Conservation (phyloP, 805 yeast species). For the Jamesozyma piceae region DNA sequence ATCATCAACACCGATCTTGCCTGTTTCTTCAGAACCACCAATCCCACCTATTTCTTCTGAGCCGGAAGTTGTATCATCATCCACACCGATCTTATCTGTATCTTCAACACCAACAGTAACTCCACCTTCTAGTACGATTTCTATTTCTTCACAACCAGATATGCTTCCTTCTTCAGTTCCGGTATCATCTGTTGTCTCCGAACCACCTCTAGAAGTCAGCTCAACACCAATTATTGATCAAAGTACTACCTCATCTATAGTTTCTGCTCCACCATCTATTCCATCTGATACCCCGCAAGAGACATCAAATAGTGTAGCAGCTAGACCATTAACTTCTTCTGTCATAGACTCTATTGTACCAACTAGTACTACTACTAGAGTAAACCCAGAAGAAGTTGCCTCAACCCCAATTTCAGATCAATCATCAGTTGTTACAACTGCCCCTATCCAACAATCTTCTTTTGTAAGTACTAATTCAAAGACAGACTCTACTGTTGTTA, state of each 20-base stretch:
- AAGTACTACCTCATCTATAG: background rate
- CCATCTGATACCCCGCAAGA: background rate
- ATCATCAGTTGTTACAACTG: background rate
- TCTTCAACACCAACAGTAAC: background rate
- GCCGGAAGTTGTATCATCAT: background rate
- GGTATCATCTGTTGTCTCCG: background rate
- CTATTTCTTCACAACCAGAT: background rate
- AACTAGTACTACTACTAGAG: background rate
- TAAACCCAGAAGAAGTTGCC: background rate
- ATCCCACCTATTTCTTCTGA: background rate
- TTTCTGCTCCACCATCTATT: background rate
- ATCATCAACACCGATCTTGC: background rate
- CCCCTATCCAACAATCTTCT: background rate
- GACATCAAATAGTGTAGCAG: background rate
- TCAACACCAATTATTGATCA: background rate
- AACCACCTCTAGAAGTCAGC: background rate
- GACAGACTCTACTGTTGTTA: no score
- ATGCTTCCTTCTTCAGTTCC: background rate
- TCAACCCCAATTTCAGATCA: background rate
- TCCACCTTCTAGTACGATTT: background rate
- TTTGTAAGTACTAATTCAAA: no score
- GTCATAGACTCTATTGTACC: background rate
- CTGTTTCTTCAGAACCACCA: background rate
- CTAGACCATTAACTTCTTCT: no score
- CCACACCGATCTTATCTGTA: background rate